Base-by-base conservation (phyloP, 768 basidiomycete genomes). In the Sistotremastrum suecicum region DNA sequence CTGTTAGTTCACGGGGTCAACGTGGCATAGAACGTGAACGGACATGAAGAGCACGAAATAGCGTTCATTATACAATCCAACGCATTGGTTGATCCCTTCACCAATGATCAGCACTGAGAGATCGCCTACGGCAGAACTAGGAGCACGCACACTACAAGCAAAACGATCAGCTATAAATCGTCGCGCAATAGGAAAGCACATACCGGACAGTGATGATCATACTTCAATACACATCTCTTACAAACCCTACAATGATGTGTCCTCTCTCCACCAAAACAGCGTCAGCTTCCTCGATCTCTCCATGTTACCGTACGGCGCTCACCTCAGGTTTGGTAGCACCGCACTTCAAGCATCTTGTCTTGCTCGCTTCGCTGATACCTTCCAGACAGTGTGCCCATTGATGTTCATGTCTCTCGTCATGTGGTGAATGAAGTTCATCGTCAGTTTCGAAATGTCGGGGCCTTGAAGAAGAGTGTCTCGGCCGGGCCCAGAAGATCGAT, bases 41-140 rank as follows among this genome's bases (percentile, higher is more conserved):
- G 51, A 87, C 88, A 98, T 83, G 72, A 98, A 99, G 41, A 98
- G 66, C 36, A 94, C 73, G 55, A 99, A 99, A 63, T 97, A 90
- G 0, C 94, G 79, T 58, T 97, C 92, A 54, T 98, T 99, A 58
- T 94, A 71, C 5, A 98, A 61, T 7, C 94, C 94, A 39, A 99
- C 94, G 58, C 94, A 98, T 75, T 90, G 88, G 61, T 97, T 97
- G 42, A 97, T 78, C 91, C 91, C 88, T 91, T 56, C 5, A n/a
- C 7, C 20, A 5, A 42, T 7, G 36, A 28, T 36, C 5, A 43
- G 33, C 39, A 40, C 39, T 7, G 7, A 36, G 44, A 43, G 8
- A 41, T 12, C 31, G 33, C n/a, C 46, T 41, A 9, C 41, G 35
- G n/a, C 34, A 8, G 43, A 35, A 29, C 36, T 31, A 36, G 41